Conservation (phyloP, 1,139 yeast genomes). For the Hansenula sp. region DNA sequence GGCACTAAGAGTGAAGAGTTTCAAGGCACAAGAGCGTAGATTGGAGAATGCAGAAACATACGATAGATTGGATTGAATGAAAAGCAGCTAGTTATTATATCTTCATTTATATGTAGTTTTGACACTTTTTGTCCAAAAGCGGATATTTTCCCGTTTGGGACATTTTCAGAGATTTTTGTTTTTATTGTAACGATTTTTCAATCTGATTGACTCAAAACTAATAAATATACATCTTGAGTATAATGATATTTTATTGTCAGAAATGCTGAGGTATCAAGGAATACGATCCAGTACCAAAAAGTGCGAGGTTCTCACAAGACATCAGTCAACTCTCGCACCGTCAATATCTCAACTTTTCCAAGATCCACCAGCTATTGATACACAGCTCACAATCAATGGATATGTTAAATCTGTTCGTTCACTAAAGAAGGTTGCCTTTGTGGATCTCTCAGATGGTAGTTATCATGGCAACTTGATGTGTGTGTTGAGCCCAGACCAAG, state of each 20-base stretch:
- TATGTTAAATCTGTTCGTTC: slow-evolving; percentile 72
- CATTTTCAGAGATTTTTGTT: background rate
- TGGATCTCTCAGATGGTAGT: slow-evolving; percentile 80
- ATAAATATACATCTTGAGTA: too few relatives aligned
- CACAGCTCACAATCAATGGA: slow-evolving; percentile 37
- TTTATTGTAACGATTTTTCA: too few relatives aligned
- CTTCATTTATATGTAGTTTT: background rate
- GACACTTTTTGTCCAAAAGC: too few relatives aligned
- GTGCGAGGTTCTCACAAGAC: background rate
- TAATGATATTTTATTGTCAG: too few relatives aligned
- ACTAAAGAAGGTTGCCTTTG: slow-evolving; percentile 72
- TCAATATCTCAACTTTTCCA: slow-evolving; percentile 5
- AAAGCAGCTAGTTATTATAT: background rate
- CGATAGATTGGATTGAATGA: slow-evolving; percentile 1
- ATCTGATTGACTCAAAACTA: too few relatives aligned
- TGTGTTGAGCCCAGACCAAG: slow-evolving; percentile 38
- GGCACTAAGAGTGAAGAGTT: slow-evolving; percentile 45
- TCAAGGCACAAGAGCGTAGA: slow-evolving; percentile 13
- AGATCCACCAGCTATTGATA: slow-evolving; percentile 9
- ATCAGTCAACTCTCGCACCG: background rate
- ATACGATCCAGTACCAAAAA: background rate
- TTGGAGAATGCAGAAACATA: slow-evolving; percentile 1
- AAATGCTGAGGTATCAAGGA: background rate
- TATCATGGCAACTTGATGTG: slow-evolving; percentile 51
- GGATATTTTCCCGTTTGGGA: background rate